phyloP scores from a whole-genome alignment of 345 rosid species.

The Streptanthus diversifolius region DNA sequence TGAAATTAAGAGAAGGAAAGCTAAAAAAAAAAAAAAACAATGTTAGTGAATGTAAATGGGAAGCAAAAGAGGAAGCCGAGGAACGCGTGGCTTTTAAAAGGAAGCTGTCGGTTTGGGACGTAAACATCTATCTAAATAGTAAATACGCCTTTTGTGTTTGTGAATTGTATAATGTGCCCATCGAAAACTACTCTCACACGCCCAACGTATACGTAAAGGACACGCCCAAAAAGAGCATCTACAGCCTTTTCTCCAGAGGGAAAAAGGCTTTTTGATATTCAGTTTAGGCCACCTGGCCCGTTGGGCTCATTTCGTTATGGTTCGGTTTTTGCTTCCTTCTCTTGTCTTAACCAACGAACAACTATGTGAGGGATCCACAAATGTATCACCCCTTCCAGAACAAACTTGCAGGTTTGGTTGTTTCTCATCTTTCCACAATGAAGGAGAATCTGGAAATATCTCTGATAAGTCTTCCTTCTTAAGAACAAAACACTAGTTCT shows the following conservation, averaged over 20 bases:
- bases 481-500: background rate
- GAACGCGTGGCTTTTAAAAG: constrained; percentile 20
- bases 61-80: constrained; percentile 14
- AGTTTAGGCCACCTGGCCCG: background rate
- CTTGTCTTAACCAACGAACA: no score
- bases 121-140: constrained; percentile 7
- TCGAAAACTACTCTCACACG: background rate
- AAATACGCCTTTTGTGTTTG: background rate
- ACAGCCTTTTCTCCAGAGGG: background rate
- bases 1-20: constrained; percentile 18
- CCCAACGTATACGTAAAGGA: background rate
- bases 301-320: background rate
- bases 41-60: background rate
- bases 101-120: constrained; percentile 27
- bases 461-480: background rate
- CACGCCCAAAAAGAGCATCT: background rate
- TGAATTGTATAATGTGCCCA: background rate
- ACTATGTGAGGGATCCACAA: background rate
- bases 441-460: background rate
- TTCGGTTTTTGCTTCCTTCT: background rate
- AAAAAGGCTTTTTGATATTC: background rate
- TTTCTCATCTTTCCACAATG: background rate
- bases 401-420: background rate
- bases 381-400: background rate
- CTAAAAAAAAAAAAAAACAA: background rate